phyloP scores from a whole-genome alignment of 768 basidiomycete genomes.

The Pisolithus microcarpus region DNA sequence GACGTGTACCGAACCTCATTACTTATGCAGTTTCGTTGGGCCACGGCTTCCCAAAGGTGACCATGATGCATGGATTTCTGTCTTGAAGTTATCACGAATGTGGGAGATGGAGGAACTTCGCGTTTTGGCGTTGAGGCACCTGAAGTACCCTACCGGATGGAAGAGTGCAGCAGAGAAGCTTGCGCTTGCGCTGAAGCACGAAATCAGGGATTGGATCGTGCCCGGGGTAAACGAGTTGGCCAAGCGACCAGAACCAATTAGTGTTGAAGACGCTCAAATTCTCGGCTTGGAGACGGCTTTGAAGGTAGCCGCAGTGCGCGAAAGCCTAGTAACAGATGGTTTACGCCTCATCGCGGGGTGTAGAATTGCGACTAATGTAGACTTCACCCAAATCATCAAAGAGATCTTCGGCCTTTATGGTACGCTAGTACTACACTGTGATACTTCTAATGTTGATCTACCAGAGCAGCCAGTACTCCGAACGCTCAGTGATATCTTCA shows the following conservation, averaged over 20 bases:
- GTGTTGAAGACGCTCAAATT: conserved; percentile 7
- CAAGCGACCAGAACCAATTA: conserved; percentile 12
- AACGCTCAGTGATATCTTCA: too few relatives aligned
- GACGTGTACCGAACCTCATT: neutral
- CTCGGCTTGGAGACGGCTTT: conserved; percentile 13
- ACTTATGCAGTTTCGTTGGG: neutral
- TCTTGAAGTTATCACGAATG: conserved; percentile 32
- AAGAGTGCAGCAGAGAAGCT: conserved; percentile 21
- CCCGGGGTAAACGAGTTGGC: conserved; percentile 20
- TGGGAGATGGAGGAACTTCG: conserved; percentile 31
- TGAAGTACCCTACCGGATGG: conserved; percentile 13
- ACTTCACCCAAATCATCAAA: neutral
- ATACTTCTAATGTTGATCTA: too few relatives aligned
- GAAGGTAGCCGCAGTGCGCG: conserved; percentile 18
- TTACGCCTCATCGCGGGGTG: neutral
- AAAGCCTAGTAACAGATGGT: conserved; percentile 6
- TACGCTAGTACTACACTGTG: neutral
- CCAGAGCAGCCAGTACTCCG: too few relatives aligned
- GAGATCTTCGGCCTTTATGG: neutral
- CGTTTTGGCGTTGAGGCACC: conserved; percentile 21
- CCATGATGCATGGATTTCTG: conserved; percentile 30
- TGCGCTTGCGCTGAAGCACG: conserved; percentile 22
- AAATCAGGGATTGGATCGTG: conserved; percentile 29
- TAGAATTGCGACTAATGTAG: neutral
- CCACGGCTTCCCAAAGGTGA: neutral